Evolutionary conservation across 345 rosid genomes (phyloP).

Genomic region (Citrus inodora): DNA sequence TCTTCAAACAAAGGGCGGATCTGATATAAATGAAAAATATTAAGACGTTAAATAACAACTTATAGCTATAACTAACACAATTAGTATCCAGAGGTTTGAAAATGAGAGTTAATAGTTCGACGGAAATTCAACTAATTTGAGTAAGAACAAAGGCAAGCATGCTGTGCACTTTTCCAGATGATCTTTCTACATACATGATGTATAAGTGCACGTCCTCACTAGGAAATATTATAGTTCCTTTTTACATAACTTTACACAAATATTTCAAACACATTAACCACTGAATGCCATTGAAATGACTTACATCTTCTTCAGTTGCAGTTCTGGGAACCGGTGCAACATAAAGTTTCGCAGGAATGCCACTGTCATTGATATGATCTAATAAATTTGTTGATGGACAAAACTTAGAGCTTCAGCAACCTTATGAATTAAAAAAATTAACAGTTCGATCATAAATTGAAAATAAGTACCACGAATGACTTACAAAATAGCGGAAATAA

Average conservation of each 20-base stretch:
- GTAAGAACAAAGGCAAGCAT: neutral
- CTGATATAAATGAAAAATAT: conserved; percentile 32
- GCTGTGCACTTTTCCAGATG: neutral
- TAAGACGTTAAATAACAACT: conserved; percentile 2
- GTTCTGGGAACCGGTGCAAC: conserved; percentile 61
- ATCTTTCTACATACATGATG: no score
- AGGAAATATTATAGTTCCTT: neutral
- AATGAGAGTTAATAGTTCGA: neutral
- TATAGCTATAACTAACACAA: neutral
- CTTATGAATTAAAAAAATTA: neutral
- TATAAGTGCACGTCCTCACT: no score
- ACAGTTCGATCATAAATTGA: neutral
- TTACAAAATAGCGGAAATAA: neutral
- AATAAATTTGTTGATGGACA: conserved; percentile 3
- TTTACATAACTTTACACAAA: neutral
- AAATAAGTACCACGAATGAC: neutral
- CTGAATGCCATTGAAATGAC: conserved; percentile 12
- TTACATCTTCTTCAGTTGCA: conserved; percentile 54
- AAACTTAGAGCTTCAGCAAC: neutral
- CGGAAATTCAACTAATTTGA: neutral
- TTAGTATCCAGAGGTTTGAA: neutral
- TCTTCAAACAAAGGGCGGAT: conserved; percentile 63
- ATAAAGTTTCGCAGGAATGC: conserved; percentile 52
- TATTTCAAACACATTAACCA: neutral
- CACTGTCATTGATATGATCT: conserved; percentile 47